A percentile compares a stretch with the other conserved stretches of the same genome.
These are phyloP conservation scores for Apodospora peruviana DNA, from an alignment of 495 filamentous ascomycete genomes.

Conservation along the genomic window DNA sequence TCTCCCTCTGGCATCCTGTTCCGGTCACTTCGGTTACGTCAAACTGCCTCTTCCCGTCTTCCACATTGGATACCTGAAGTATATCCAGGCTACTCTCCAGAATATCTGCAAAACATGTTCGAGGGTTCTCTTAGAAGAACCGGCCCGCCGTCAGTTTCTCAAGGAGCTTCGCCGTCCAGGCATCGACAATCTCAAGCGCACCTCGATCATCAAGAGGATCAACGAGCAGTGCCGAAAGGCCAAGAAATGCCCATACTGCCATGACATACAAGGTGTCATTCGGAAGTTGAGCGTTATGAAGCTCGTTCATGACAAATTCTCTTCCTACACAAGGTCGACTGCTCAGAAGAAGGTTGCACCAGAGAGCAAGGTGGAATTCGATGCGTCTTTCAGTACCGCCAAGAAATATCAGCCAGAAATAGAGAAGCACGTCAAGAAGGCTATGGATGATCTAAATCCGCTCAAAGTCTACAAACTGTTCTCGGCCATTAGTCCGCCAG, in stretches of 20 bases:
- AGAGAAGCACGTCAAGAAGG: conserved; percentile 85
- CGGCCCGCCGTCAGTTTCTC: conserved; percentile 64
- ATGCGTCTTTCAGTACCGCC: conserved; percentile 73
- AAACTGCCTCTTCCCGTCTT: conserved; percentile 84
- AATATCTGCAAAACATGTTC: conserved; percentile 90
- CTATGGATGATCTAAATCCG: conserved; percentile 90
- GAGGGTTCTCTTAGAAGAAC: conserved; percentile 70
- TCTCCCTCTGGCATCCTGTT: conserved; percentile 68
- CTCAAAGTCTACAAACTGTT: conserved; percentile 85
- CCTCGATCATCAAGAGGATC: conserved; percentile 76
- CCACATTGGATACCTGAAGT: conserved; percentile 91
- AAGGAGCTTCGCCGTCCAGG: conserved; percentile 72
- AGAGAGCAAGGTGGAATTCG: conserved; percentile 71
- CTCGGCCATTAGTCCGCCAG: conserved; percentile 72
- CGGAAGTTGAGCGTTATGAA: conserved; percentile 84
- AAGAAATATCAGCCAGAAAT: conserved; percentile 69
- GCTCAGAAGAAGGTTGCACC: conserved; percentile 78
- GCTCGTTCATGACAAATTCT: conserved; percentile 89
- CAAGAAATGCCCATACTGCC: conserved; percentile 69
- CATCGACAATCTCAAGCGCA: conserved; percentile 78
- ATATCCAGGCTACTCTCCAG: conserved; percentile 81
- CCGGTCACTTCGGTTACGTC: conserved; percentile 93
- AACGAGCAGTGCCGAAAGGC: conserved; percentile 83
- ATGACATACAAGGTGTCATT: conserved; percentile 77
- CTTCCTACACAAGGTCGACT: conserved; percentile 77